Conservation (phyloP, 2,329 filamentous ascomycete genomes). For the Pyricularia pennisetigena region DNA sequence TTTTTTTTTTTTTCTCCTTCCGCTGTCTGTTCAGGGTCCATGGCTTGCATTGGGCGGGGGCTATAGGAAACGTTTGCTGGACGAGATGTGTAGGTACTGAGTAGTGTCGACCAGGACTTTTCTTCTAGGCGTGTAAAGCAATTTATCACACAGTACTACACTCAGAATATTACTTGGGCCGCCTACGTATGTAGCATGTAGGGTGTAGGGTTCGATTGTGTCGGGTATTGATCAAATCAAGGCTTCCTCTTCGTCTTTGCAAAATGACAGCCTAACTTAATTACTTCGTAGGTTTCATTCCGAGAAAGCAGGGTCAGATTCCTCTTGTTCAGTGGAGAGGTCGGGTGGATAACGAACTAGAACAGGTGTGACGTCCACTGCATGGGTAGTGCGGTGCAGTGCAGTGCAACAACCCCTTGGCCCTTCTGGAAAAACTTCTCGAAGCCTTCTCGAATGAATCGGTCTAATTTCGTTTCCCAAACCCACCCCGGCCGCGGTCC, state of each 20-base stretch:
- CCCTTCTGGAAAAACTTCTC: constrained; percentile 7
- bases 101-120: background rate
- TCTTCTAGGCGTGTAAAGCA: background rate
- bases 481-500: background rate
- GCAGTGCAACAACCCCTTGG: background rate
- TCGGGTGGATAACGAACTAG: background rate
- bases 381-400: background rate
- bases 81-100: background rate
- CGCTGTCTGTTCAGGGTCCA: background rate
- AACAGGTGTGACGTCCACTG: constrained; percentile 1
- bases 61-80: no score
- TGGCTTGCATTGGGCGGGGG: background rate
- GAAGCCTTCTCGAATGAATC: constrained; percentile 7
- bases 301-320: background rate
- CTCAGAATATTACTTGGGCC: background rate
- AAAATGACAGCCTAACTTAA: background rate
- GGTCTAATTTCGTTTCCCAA: constrained; percentile 2
- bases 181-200: background rate
- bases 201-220: background rate
- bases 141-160: background rate
- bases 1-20: no score
- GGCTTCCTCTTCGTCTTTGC: background rate
- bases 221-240: background rate
- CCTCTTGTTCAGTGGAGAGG: background rate
- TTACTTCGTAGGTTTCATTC: background rate